Conservation (phyloP, 345 rosid species). For the Camelina sativa region DNA sequence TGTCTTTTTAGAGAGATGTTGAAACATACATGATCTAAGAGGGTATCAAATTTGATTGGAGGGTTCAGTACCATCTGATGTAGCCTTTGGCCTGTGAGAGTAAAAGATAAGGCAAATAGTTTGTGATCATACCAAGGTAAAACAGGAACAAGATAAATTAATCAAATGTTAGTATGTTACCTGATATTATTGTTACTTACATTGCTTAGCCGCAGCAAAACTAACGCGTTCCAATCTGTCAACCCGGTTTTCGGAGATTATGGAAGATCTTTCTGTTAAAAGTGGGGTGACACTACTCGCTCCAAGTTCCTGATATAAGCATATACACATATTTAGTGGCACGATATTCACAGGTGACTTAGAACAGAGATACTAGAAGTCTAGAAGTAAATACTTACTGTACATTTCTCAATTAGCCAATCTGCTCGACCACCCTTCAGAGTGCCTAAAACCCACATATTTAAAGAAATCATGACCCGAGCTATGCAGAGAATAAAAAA, state of each 20-base stretch:
- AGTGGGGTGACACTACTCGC: conserved; percentile 86
- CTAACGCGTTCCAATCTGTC: conserved; percentile 78
- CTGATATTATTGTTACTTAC: conserved; percentile 46
- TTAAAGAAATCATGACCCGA: background rate
- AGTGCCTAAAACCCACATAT: conserved; percentile 58
- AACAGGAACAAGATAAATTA: background rate
- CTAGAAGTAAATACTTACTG: conserved; percentile 53
- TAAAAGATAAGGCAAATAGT: conserved; percentile 3
- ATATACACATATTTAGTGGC: conserved; percentile 13
- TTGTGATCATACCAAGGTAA: conserved; percentile 7
- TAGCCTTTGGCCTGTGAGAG: conserved; percentile 70
- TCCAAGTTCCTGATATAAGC: conserved; percentile 68
- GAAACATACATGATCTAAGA: conserved; percentile 63
- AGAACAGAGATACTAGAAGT: conserved; percentile 13
- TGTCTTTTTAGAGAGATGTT: conserved; percentile 11
- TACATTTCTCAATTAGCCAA: conserved; percentile 96
- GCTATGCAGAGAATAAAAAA: background rate
- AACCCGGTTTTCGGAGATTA: conserved; percentile 76
- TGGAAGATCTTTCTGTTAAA: conserved; percentile 70
- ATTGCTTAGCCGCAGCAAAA: conserved; percentile 86
- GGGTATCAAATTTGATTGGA: conserved; percentile 57
- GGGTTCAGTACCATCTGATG: conserved; percentile 80
- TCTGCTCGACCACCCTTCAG: conserved; percentile 95
- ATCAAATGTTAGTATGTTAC: background rate
- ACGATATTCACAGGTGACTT: background rate